Conservation (phyloP, 305 asterid species). For the Fraxinus dipetala region DNA sequence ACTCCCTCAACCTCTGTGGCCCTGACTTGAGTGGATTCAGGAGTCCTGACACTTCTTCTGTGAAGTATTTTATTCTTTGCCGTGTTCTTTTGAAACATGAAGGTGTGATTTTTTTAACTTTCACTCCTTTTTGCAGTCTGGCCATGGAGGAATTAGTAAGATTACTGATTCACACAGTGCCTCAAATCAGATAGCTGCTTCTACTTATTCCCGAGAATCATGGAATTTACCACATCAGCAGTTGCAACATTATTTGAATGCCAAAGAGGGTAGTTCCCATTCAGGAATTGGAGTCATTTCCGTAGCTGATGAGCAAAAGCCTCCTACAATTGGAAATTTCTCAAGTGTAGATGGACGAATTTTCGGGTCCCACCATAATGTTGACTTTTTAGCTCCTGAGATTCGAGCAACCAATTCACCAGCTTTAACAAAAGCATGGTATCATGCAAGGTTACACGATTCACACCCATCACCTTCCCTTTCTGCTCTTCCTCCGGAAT, state of each 20-base stretch:
- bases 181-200: conserved; percentile 31
- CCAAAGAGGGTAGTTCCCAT: conserved; percentile 38
- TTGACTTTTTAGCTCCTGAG: conserved; percentile 48
- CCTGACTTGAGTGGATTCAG: neutral
- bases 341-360: conserved; percentile 38
- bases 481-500: conserved; percentile 40
- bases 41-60: neutral
- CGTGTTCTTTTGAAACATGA: neutral
- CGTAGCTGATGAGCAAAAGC: conserved; percentile 37
- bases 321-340: conserved; percentile 36
- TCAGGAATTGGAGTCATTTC: conserved; percentile 34
- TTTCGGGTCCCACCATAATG: conserved; percentile 39
- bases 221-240: conserved; percentile 28
- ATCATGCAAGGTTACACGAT: conserved; percentile 39
- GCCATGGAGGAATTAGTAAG: conserved; percentile 40
- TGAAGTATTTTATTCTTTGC: neutral
- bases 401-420: conserved; percentile 33
- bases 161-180: conserved; percentile 24
- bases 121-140: conserved; percentile 41
- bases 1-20: neutral
- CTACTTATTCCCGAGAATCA: conserved; percentile 39
- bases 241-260: conserved; percentile 24
- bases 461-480: conserved; percentile 39
- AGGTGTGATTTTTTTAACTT: conserved; percentile 11
- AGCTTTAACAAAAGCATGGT: conserved; percentile 38